A percentile compares a stretch with the other conserved stretches of the same genome.
These are phyloP conservation scores for Penicillium hesseltinei DNA, from an alignment of 2,329 filamentous ascomycete genomes.

Conservation along the genomic window DNA sequence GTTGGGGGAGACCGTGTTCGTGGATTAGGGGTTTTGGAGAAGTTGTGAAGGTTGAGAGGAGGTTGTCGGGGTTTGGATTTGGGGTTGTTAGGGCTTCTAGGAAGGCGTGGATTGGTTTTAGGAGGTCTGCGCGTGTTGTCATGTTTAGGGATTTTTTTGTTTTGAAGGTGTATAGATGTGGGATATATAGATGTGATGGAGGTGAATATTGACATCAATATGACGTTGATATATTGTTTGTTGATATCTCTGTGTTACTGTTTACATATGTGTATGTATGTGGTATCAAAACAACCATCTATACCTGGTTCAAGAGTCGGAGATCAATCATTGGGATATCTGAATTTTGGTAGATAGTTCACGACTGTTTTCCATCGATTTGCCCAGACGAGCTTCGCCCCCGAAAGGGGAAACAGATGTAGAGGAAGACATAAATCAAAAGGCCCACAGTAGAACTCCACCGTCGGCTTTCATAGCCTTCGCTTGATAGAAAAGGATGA, in stretches of 20 bases:
- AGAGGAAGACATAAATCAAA: neutral
- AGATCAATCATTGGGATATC: conserved; percentile 2
- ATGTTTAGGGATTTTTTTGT: conserved; percentile 3
- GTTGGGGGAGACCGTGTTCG: conserved; percentile 42
- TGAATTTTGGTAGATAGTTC: conserved; percentile 2
- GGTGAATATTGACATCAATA: conserved; percentile 18
- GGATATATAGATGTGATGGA: neutral
- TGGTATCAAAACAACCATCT: neutral
- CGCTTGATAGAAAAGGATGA: conserved; percentile 1
- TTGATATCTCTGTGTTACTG: neutral
- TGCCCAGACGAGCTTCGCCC: neutral
- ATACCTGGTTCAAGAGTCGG: neutral
- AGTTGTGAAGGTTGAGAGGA: conserved; percentile 39
- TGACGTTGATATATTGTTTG: conserved; percentile 15
- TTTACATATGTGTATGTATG: too few species aligned
- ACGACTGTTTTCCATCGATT: neutral
- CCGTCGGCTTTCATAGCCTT: conserved; percentile 1
- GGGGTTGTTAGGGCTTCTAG: conserved; percentile 32
- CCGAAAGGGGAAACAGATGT: neutral
- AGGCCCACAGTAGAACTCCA: conserved; percentile 12
- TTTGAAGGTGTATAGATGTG: neutral
- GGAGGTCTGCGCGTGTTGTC: conserved; percentile 20
- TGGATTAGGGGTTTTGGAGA: conserved; percentile 27
- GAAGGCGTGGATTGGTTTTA: conserved; percentile 29
- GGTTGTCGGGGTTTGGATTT: conserved; percentile 19